A percentile compares a stretch with the other conserved stretches of the same genome.
phyloP scores from a whole-genome alignment of 257 asterid genomes.

The Buddleja alternifolia region DNA sequence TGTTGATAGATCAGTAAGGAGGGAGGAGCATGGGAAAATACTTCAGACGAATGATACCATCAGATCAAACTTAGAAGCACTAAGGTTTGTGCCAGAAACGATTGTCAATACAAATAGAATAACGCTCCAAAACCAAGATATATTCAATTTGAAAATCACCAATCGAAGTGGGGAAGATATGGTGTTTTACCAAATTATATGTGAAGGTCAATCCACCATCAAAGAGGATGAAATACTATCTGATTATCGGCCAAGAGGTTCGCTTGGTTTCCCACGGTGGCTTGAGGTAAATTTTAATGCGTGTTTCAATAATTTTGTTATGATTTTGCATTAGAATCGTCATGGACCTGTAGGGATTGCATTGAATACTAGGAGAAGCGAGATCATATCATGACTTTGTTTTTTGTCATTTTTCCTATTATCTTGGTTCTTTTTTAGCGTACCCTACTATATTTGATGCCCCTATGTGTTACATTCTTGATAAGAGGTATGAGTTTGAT shows the following conservation, averaged over 20 bases:
- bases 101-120: slow-evolving; percentile 52
- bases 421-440: too few relatives aligned
- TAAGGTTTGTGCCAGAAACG: slow-evolving; percentile 68
- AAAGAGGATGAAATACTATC: slow-evolving; percentile 51
- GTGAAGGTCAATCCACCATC: slow-evolving; percentile 75
- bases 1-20: slow-evolving; percentile 77
- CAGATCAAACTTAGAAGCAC: slow-evolving; percentile 54
- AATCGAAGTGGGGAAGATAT: slow-evolving; percentile 65
- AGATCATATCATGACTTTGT: too few relatives aligned
- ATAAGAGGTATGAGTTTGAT: too few relatives aligned
- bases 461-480: too few relatives aligned
- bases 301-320: not conserved
- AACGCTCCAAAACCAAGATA: slow-evolving; percentile 71
- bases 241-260: slow-evolving; percentile 65
- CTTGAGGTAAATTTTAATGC: slow-evolving; percentile 61
- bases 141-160: slow-evolving; percentile 63
- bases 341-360: too few relatives aligned
- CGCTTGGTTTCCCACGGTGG: slow-evolving; percentile 91
- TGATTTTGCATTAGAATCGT: not conserved
- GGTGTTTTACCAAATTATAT: slow-evolving; percentile 65
- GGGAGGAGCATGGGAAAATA: slow-evolving; percentile 79
- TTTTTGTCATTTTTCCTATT: too few relatives aligned
- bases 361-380: too few relatives aligned
- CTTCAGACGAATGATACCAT: slow-evolving; percentile 46
- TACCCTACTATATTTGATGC: too few relatives aligned